Evolutionary conservation across 352 stramenopile species (phyloP), one percentile per base, ranked within the genome.

Genomic region (Globisporangium mamillatum): DNA sequence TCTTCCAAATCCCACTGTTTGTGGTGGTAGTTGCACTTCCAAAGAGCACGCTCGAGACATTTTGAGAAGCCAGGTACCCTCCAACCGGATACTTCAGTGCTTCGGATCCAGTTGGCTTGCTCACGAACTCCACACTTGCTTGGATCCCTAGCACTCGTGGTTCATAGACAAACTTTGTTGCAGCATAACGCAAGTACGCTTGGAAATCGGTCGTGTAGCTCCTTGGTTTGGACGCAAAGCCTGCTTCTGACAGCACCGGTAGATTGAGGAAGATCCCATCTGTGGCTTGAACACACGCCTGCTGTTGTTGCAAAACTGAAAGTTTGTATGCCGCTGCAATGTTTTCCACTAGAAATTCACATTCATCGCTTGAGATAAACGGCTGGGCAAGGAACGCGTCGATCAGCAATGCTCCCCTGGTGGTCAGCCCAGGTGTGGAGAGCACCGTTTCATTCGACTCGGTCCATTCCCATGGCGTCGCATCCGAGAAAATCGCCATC

Each of bases 101-200:
- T 18, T 10, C 63, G n/a, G 54, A n/a, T 12, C 36, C 50, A 1
- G 63, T 41, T 38, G 66, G 27, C 8, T 16, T 29, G 60, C 46
- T 25, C 20, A 61, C 20, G 14, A 55, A 66, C 44, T 55, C 9
- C n/a, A 32, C n/a, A 66, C 53, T 7, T 63, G 68, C 32, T 14
- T 52, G 0, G 7, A 63, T 7, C 59, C 69, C 64, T 0, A 91
- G 53, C 1, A 88, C 62, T 1, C 24, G 66, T 12, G 78, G 74
- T 59, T 91, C 82, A 41, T 81, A 91, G 0, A 71, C 70, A 27
- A 87, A 88, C 60, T 85, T 87, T 5, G 82, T 85, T 20, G 79
- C 82, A 2, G 65, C 66, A 53, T 91, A 85, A 9, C 70, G 73
- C 29, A 91, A 38, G 56, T 86, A 89, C 2, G 71, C 68, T 46